Evolutionary conservation across 2,329 filamentous ascomycete species (phyloP), one percentile per base, ranked within the genome.

Genomic region (Trichophyton mentagrophytes): DNA sequence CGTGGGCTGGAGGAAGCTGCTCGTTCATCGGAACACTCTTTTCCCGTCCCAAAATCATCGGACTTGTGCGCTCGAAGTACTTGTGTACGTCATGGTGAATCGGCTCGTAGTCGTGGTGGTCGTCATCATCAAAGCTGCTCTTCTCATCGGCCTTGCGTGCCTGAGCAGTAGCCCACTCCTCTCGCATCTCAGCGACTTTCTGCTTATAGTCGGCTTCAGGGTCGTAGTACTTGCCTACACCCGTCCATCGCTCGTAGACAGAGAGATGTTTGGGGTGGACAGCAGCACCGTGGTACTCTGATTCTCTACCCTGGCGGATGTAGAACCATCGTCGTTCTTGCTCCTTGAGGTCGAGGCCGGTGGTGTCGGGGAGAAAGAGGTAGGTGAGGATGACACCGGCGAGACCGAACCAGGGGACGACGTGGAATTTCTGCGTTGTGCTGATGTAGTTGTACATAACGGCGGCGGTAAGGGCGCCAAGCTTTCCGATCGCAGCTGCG

Each of bases 401-500:
- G 15, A 96, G 85, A 70, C 92, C 92, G 73, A 95, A 96, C 92
- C 92, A 96, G 20, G 92, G 90, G 1, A 96, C 90, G 49, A 96
- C 85, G 73, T 91, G 85, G 79, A 96, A 96, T 73, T 92, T 93
- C 64, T 82, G 87, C 72, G 87, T 84, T 1, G 83, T 86, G 73
- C 84, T 82, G 74, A 96, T 96, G 80, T 96, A 96, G 81, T 92
- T 95, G 85, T 95, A 96, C 56, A 96, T 79, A 2, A 97, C 85
- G 0, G 90, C 86, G 33, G 92, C 91, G 44, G 90, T 80, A 20
- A 97, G 84, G 40, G 92, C 92, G 65, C 92, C 92, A 0, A 88
- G 77, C 77, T 97, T 97, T 71, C 92, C 92, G 60, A 87, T 80
- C 61, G 90, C 92, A 65, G 92, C 92, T n/a, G 89, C 90, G 76